A percentile compares a stretch with the other conserved stretches of the same genome.
phyloP scores from a whole-genome alignment of 2,329 filamentous ascomycete genomes.

The Fusarium hainanense region DNA sequence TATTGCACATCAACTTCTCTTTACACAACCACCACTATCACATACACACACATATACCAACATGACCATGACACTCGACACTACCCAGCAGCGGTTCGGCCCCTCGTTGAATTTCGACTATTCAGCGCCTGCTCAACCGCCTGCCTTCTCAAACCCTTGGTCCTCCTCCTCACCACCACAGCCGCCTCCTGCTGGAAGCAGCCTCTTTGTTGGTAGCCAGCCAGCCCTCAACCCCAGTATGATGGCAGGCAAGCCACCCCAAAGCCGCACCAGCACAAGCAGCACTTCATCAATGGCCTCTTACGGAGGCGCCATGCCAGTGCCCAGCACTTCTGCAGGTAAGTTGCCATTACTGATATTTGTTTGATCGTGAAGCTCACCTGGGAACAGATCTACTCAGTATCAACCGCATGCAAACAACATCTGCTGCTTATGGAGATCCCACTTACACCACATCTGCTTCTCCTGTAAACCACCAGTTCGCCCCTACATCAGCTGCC shows the following conservation, averaged over 20 bases:
- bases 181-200: slow-evolving; percentile 63
- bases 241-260: slow-evolving; percentile 57
- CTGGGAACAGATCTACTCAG: slow-evolving; percentile 78
- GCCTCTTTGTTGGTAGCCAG: slow-evolving; percentile 72
- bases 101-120: slow-evolving; percentile 83
- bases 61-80: slow-evolving; percentile 97
- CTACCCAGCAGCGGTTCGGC: slow-evolving; percentile 83
- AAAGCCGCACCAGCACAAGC: slow-evolving; percentile 67
- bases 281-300: slow-evolving; percentile 72
- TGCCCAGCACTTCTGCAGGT: slow-evolving; percentile 80
- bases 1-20: slow-evolving; percentile 33
- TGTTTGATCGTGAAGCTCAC: slow-evolving; percentile 58
- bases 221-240: slow-evolving; percentile 67
- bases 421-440: slow-evolving; percentile 76
- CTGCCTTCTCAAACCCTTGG: slow-evolving; percentile 95
- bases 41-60: slow-evolving; percentile 62
- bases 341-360: slow-evolving; percentile 41
- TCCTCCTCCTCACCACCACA: slow-evolving; percentile 62
- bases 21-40: slow-evolving; percentile 26
- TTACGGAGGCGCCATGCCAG: slow-evolving; percentile 75
- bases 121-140: slow-evolving; percentile 60
- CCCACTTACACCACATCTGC: slow-evolving; percentile 73
- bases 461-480: slow-evolving; percentile 73
- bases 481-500: slow-evolving; percentile 71
- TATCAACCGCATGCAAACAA: slow-evolving; percentile 71